Evolutionary conservation across 805 yeast genomes (phyloP), one percentile per base, ranked within the genome.

Genomic region (Kodamaea lidongshanica): DNA sequence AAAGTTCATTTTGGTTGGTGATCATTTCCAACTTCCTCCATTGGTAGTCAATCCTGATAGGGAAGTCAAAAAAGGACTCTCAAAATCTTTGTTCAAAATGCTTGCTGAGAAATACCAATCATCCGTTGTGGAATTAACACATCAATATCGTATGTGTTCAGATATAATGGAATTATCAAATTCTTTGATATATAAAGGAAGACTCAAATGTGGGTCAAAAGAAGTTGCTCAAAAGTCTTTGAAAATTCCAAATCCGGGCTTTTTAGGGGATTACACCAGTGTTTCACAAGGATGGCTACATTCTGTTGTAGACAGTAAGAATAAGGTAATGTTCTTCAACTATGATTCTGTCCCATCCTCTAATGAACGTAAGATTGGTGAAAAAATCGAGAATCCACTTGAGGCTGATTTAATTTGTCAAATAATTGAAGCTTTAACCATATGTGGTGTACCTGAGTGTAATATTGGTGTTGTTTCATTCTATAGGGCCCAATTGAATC

Each of bases 11-110:
- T 66, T 92, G 37, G 96, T 92, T n/a, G 99, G 99, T 7, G 99
- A 92, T 51, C 97, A 92, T 52, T 75, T 72, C 41, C 99, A 92
- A 53, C 62, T 92, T 15, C 94, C 96, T 3, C 98, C 99, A 1
- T 61, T 92, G 29, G 87, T 92, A 1, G 67, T 72, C 15, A 58
- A 62, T 31, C 55, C 54, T 1, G 75, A 75, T 43, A 70, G 77
- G 0, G 70, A 68, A 12, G 95, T 96, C 0, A 67, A 67, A 32
- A 35, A 46, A 13, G 88, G 87, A 0, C 57, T 92, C 7, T 82
- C 82, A 20, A 68, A 67, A 21, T 86, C 96, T 1, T 58, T 94
- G 32, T 92, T 92, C 59, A 77, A 75, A 48, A 60, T 70, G 2
- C 64, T 92, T 23, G 77, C 89, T 39, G 87, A 82, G 11, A 54